Base-by-base conservation (phyloP, 495 filamentous ascomycete species). In the Penicillium diatomitis region DNA sequence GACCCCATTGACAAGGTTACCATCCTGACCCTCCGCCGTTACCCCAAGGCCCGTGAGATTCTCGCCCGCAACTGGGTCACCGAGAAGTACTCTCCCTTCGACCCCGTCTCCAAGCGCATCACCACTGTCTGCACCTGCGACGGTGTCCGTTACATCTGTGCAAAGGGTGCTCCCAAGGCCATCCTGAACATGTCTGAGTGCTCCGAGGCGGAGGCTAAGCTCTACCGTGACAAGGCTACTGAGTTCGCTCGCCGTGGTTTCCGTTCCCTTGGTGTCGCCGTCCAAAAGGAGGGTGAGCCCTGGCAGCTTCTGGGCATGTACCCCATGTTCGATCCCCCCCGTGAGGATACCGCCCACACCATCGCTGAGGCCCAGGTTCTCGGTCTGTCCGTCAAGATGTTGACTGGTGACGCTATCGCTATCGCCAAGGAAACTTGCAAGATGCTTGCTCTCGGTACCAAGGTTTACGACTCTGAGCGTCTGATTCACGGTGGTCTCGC, bases 361-460 rank as follows among this genome's bases (percentile, higher is more conserved):
- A 87, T 87, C 60, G 76, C 82, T 58, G 83, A 87, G 70, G 82
- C 83, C 63, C 83, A 87, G 68, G 74, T 79, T 65, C 82, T 87
- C 47, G 83, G 83, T 80, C 80, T 87, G 37, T 79, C 76, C 54
- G 83, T 87, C 52, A 87, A 87, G 78, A 87, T 87, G 83, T 67
- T 87, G 59, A 87, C 83, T 71, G 83, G 83, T 83, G 83, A 87
- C 63, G 83, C 83, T 47, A 84, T 87, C 58, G 83, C 83, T 63
- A 87, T 86, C 61, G 83, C 83, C 54, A 87, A 87, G 71, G 83
- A 87, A 71, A 87, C 83, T 59, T 86, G 83, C 78, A 86, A 85
- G 75, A 85, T 87, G 81, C 71, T 87, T 62, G 83, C 83, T 58
- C 76, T 87, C 42, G 79, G 80, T 60, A 87, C 82, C 61, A 87